Percentiles rank a stretch among this genome's conserved stretches.
phyloP scores from a whole-genome alignment of 2,329 filamentous ascomycete genomes.

The Colletotrichum plurivorum region DNA sequence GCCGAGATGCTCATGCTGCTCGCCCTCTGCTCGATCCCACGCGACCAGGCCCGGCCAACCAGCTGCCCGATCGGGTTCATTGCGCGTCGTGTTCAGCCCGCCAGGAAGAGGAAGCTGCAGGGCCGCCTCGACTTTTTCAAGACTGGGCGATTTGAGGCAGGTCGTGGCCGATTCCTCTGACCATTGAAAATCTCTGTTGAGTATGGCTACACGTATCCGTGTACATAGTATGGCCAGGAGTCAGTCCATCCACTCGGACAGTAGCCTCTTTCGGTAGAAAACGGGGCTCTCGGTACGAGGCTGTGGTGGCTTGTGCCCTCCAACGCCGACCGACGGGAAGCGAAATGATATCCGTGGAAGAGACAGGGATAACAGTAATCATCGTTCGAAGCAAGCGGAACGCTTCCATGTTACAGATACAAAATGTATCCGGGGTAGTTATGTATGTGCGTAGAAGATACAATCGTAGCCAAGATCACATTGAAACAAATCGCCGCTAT shows the following conservation, averaged over 20 bases:
- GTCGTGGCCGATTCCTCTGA: conserved; percentile 22
- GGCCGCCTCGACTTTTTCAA: conserved; percentile 1
- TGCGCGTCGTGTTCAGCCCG: conserved; percentile 8
- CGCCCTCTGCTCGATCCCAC: conserved; percentile 22
- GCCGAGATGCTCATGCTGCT: not conserved
- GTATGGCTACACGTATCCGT: not conserved
- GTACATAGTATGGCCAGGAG: conserved; percentile 9
- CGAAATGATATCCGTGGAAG: conserved; percentile 11
- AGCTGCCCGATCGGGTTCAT: conserved; percentile 40
- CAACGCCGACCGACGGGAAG: conserved; percentile 33
- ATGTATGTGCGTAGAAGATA: too few relatives aligned
- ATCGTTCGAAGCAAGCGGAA: not conserved
- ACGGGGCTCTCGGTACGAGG: conserved; percentile 23
- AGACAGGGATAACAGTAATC: not conserved
- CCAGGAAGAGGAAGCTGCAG: not conserved
- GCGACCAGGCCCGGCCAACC: conserved; percentile 31
- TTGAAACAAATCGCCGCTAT: too few relatives aligned
- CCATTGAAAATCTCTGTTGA: conserved; percentile 35
- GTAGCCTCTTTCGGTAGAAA: conserved; percentile 29
- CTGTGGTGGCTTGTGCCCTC: conserved; percentile 34
- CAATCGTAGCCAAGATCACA: too few relatives aligned
- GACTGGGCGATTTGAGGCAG: conserved; percentile 26
- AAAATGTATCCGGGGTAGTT: too few relatives aligned
- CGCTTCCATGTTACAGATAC: not conserved
- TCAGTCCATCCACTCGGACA: conserved; percentile 11